A percentile compares a stretch with the other conserved stretches of the same genome.
Evolutionary conservation across 495 filamentous ascomycete species (phyloP).

Genomic region (Penicillium riverlandense): DNA sequence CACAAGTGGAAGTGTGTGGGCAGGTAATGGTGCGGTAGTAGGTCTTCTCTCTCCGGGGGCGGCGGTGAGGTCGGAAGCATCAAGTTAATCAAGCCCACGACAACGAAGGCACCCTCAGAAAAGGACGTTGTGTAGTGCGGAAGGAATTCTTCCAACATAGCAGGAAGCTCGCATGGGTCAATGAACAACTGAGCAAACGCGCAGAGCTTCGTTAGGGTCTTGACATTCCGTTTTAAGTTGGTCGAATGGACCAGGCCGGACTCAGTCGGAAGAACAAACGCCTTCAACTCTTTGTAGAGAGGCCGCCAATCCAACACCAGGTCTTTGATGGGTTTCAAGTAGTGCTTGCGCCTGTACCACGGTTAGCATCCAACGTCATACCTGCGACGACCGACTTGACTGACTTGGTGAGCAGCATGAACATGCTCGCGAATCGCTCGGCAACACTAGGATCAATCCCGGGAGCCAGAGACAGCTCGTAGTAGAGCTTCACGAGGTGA

Average conservation of each 20-base stretch:
- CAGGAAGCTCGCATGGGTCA: constrained; percentile 75
- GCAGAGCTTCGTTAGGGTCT: constrained; percentile 78
- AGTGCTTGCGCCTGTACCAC: constrained; percentile 82
- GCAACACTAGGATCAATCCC: constrained; percentile 75
- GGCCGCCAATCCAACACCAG: constrained; percentile 88
- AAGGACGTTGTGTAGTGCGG: constrained; percentile 95
- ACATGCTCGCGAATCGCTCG: constrained; percentile 94
- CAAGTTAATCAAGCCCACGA: constrained; percentile 75
- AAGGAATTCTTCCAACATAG: constrained; percentile 87
- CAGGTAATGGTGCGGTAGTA: constrained; percentile 76
- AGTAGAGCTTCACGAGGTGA: constrained; percentile 84
- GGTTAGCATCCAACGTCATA: constrained; percentile 16
- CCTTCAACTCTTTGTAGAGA: constrained; percentile 84
- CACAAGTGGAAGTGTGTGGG: constrained; percentile 94
- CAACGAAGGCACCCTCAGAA: constrained; percentile 80
- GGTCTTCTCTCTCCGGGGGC: constrained; percentile 57
- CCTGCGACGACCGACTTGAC: constrained; percentile 13
- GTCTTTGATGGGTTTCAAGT: constrained; percentile 82
- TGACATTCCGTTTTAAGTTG: constrained; percentile 58
- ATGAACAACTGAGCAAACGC: constrained; percentile 88
- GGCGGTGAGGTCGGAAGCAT: constrained; percentile 80
- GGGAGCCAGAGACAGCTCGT: constrained; percentile 85
- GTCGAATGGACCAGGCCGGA: constrained; percentile 56
- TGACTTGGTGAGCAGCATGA: constrained; percentile 86
- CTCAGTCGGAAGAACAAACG: constrained; percentile 79